Evolutionary conservation across 129 eudicot species (phyloP).

Genomic region (Ambrosia trifida): DNA sequence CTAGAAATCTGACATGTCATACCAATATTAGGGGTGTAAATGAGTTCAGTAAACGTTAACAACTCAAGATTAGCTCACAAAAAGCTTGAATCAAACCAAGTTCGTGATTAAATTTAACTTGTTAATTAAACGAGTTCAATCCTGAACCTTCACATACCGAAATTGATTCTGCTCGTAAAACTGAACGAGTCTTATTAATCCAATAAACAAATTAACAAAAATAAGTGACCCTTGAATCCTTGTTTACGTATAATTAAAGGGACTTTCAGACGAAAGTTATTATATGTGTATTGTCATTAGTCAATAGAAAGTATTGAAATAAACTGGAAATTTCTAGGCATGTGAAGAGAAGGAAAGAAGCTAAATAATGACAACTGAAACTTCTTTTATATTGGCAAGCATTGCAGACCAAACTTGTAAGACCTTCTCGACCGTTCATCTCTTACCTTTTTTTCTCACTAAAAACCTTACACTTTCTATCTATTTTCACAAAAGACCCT

Average conservation of each 20-base stretch:
- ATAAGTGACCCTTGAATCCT: too few species aligned
- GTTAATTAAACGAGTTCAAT: too few species aligned
- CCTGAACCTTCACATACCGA: too few species aligned
- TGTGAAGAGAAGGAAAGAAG: constrained; percentile 39
- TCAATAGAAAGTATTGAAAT: neutral
- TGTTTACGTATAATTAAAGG: neutral
- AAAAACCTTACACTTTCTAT: constrained; percentile 15
- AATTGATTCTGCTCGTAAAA: too few species aligned
- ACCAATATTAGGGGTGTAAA: neutral
- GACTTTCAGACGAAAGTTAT: neutral
- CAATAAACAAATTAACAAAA: too few species aligned
- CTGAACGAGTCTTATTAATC: too few species aligned
- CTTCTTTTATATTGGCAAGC: constrained; percentile 31
- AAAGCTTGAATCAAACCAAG: too few species aligned
- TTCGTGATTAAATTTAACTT: too few species aligned
- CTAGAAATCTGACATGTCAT: neutral
- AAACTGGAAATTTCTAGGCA: constrained; percentile 36
- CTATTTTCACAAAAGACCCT: neutral
- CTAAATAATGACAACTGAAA: constrained; percentile 27
- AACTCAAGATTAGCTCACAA: too few species aligned
- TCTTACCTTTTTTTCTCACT: neutral
- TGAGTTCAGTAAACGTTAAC: too few species aligned
- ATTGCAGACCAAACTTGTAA: constrained; percentile 18
- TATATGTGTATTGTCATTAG: neutral
- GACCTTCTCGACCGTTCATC: constrained; percentile 7